Evolutionary conservation across 2,329 filamentous ascomycete species (phyloP).

Genomic region (Amesomyces nigricolor): DNA sequence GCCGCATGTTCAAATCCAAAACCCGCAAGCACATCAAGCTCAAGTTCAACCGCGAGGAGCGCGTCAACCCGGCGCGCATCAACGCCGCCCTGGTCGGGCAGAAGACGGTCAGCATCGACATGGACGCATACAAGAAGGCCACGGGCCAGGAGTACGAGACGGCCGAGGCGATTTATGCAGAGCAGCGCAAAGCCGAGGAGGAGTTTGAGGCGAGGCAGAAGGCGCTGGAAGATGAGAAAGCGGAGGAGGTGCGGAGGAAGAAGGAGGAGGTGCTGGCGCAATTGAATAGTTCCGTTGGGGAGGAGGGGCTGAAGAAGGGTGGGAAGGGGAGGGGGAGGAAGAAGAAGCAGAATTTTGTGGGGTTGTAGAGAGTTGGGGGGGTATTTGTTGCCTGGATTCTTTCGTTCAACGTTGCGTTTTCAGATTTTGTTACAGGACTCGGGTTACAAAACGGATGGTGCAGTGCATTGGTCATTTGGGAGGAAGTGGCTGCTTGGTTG

Average conservation of each 20-base stretch:
- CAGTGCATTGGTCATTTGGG: too few relatives aligned
- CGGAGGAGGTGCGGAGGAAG: slow-evolving; percentile 43
- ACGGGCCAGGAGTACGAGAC: slow-evolving; percentile 50
- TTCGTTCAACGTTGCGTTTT: background rate
- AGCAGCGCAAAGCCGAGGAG: slow-evolving; percentile 39
- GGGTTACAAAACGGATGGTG: too few relatives aligned
- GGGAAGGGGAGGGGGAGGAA: slow-evolving; percentile 13
- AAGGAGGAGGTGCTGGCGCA: slow-evolving; percentile 42
- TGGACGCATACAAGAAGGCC: slow-evolving; percentile 55
- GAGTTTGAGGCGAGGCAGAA: slow-evolving; percentile 43
- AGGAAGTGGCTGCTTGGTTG: too few relatives aligned
- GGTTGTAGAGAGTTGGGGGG: background rate
- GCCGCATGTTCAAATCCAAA: slow-evolving; percentile 66
- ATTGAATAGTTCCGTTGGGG: slow-evolving; percentile 13
- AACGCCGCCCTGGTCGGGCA: slow-evolving; percentile 57
- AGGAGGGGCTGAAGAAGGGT: slow-evolving; percentile 16
- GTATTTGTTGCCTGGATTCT: background rate
- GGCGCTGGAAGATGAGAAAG: slow-evolving; percentile 43
- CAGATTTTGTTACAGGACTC: background rate
- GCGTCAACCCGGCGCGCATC: slow-evolving; percentile 57
- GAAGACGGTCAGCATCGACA: slow-evolving; percentile 52
- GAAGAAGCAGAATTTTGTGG: slow-evolving; percentile 6
- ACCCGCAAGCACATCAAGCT: slow-evolving; percentile 70
- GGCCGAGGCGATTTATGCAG: slow-evolving; percentile 51
- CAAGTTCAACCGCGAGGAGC: slow-evolving; percentile 78